A percentile compares a stretch with the other conserved stretches of the same genome.
Evolutionary conservation across 1,139 yeast genomes (phyloP).

Genomic region (Spencermartinsiella ligniputridi): DNA sequence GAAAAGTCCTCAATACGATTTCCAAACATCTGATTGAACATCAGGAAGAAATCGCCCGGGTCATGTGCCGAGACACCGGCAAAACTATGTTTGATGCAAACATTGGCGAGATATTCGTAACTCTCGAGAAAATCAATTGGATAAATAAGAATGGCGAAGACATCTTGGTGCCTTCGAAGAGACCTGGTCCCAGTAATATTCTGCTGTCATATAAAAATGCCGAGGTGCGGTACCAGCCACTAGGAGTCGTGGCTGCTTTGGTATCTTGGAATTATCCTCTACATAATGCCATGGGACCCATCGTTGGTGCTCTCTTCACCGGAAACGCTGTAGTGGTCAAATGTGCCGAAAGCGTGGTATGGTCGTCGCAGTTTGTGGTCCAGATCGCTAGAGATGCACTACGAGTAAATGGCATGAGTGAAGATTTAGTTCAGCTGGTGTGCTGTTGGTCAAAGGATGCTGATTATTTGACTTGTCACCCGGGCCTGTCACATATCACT

Average conservation of each 20-base stretch:
- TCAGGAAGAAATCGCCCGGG: constrained; percentile 81
- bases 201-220: constrained; percentile 84
- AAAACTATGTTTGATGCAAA: constrained; percentile 94
- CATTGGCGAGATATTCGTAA: constrained; percentile 88
- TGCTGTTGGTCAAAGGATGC: constrained; percentile 79
- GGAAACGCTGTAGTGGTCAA: constrained; percentile 90
- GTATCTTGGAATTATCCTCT: constrained; percentile 95
- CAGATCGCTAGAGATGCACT: constrained; percentile 66
- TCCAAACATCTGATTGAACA: constrained; percentile 68
- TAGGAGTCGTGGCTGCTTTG: constrained; percentile 81
- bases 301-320: constrained; percentile 79
- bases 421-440: constrained; percentile 77
- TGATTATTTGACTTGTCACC: constrained; percentile 77
- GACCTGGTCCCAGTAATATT: constrained; percentile 84
- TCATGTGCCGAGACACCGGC: constrained; percentile 95
- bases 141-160: constrained; percentile 74
- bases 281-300: constrained; percentile 88
- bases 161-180: constrained; percentile 61
- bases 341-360: constrained; percentile 91
- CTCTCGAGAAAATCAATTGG: constrained; percentile 90
- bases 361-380: constrained; percentile 84
- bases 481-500: constrained; percentile 78
- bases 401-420: constrained; percentile 67
- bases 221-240: constrained; percentile 87
- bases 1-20: constrained; percentile 66